Evolutionary conservation across 176 grass and related monocot species (phyloP).

Genomic region (Musa acuminata): DNA sequence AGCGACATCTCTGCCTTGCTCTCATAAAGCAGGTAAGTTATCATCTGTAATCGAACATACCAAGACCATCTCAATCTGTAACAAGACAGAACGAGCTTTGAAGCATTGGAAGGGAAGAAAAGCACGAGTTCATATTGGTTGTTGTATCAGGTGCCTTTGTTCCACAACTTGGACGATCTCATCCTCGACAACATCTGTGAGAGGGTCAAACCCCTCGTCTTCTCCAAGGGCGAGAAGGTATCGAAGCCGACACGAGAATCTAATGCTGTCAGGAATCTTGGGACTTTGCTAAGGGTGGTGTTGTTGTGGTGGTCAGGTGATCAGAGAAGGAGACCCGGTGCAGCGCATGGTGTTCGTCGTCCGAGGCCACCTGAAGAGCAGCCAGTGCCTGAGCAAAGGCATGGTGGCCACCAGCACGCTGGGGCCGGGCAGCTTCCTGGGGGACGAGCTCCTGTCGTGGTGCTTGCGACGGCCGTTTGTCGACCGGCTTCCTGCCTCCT

Average conservation of each 20-base stretch:
- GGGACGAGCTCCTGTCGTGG: conserved; percentile 96
- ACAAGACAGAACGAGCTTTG: no score
- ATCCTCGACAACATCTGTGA: conserved; percentile 97
- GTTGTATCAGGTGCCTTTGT: conserved; percentile 54
- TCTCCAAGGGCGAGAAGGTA: conserved; percentile 79
- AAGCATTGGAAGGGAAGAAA: no score
- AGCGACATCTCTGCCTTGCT: conserved; percentile 79
- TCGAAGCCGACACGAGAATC: no score
- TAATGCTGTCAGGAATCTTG: background rate
- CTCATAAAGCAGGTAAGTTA: conserved; percentile 59
- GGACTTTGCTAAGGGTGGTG: background rate
- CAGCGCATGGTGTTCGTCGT: conserved; percentile 91
- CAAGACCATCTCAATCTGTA: no score
- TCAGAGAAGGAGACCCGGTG: conserved; percentile 91
- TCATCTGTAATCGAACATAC: background rate
- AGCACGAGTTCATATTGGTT: background rate
- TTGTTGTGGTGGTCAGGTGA: conserved; percentile 32
- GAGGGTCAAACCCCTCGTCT: conserved; percentile 66
- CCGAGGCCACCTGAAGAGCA: conserved; percentile 60
- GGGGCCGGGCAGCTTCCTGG: conserved; percentile 66
- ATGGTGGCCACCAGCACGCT: conserved; percentile 66
- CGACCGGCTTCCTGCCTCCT: conserved; percentile 64
- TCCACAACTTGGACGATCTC: conserved; percentile 91
- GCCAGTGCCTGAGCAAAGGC: conserved; percentile 69
- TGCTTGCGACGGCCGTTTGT: conserved; percentile 70